Evolutionary conservation across 345 rosid species (phyloP).

Genomic region (Lepidium aucheri): DNA sequence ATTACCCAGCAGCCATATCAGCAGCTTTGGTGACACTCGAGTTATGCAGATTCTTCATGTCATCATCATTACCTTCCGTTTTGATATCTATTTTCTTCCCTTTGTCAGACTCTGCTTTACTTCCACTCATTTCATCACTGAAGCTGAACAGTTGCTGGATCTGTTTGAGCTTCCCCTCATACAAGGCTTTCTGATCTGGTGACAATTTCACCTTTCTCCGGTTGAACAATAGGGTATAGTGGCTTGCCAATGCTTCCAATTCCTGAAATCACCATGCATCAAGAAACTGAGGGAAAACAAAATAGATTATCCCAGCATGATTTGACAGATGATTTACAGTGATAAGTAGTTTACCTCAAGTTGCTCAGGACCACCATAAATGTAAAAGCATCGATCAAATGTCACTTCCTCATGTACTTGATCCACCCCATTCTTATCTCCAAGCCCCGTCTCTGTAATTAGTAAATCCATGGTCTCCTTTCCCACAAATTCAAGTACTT

Average conservation of each 20-base stretch:
- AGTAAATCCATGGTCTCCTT: conserved; percentile 94
- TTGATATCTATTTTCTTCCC: conserved; percentile 76
- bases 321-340: not conserved
- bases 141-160: conserved; percentile 74
- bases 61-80: conserved; percentile 56
- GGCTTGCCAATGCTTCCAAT: conserved; percentile 85
- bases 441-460: conserved; percentile 78
- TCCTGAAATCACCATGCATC: conserved; percentile 48
- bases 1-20: conserved; percentile 97
- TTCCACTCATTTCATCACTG: conserved; percentile 43
- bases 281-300: conserved; percentile 9
- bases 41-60: conserved; percentile 69
- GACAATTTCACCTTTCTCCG: conserved; percentile 80
- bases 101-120: conserved; percentile 48
- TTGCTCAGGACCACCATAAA: conserved; percentile 98
- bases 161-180: conserved; percentile 76
- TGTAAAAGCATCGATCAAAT: conserved; percentile 97
- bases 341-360: conserved; percentile 57
- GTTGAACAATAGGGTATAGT: conserved; percentile 71
- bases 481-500: conserved; percentile 92
- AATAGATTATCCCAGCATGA: not conserved
- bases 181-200: conserved; percentile 58
- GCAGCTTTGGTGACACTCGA: conserved; percentile 90
- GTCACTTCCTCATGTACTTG: conserved; percentile 76
- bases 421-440: conserved; percentile 53